Evolutionary conservation across 2,329 filamentous ascomycete species (phyloP), one percentile per base, ranked within the genome.

Genomic region (Neonectria sp.): DNA sequence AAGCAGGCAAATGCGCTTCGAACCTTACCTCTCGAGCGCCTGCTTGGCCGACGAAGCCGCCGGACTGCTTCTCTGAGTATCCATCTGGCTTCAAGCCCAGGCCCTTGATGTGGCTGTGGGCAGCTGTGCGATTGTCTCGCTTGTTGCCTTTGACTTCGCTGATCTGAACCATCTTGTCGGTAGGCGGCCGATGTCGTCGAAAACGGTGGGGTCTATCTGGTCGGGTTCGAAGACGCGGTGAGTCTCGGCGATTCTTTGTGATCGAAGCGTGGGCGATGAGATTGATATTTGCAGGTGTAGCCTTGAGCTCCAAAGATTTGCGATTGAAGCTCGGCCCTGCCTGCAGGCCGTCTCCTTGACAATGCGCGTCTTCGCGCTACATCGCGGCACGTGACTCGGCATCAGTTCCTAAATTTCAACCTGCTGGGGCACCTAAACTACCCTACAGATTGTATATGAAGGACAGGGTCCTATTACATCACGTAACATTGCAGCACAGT

Each of bases 21-120:
- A 40, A 40, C 58, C 85, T 71, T 84, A 97, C 94, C 89, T 99
- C 96, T 84, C 96, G 90, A 70, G 96, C 96, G 68, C 91, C 88
- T 62, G 88, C 87, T 82, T 99, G 96, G 59, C 96, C 96, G 55
- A 98, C 92, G 78, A 98, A 99, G 40, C 96, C 96, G 73, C 90
- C 89, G 37, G 90, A 89, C 69, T 93, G 89, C 72, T 89, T 89
- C 79, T 97, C 95, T 69, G 96, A 94, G 59, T 89, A 91, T 70
- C 96, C 96, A 90, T 97, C 94, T 56, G 89, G 80, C 78, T 93
- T 93, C 74, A 99, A 84, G 21, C 96, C 96, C 46, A 99, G 88
- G 58, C 96, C 96, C 81, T 95, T 97, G 88, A 99, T 99, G 83
- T 99, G 96, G 60, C 95, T 98, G 84, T 99, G 96, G 75, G 95